These are phyloP conservation scores for Evernia prunastri DNA, from an alignment of 495 filamentous ascomycete genomes.

Conservation along the genomic window DNA sequence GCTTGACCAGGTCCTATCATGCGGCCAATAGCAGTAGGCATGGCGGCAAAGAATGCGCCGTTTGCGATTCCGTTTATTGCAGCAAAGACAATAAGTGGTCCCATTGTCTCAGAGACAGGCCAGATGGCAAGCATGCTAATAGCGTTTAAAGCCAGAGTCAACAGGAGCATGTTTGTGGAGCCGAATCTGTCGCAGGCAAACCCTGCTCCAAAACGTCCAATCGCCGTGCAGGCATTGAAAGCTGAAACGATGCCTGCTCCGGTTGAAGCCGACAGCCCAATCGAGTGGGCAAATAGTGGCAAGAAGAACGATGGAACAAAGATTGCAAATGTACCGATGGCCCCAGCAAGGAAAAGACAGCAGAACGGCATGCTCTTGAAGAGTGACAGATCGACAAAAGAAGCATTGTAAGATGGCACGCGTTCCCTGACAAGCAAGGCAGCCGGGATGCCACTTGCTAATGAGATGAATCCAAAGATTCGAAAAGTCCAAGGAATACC, in stretches of 20 bases:
- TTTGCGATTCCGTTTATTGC: constrained; percentile 51
- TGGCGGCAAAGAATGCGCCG: constrained; percentile 53
- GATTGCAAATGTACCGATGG: constrained; percentile 53
- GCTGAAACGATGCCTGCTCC: constrained; percentile 50
- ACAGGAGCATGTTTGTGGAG: constrained; percentile 44
- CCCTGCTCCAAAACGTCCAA: constrained; percentile 45
- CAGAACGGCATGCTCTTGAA: constrained; percentile 39
- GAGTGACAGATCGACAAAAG: constrained; percentile 46
- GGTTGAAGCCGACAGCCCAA: constrained; percentile 41
- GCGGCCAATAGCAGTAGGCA: constrained; percentile 55
- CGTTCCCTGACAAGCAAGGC: constrained; percentile 53
- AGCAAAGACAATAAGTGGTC: constrained; percentile 46
- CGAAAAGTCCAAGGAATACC: constrained; percentile 52
- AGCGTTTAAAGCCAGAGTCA: constrained; percentile 43
- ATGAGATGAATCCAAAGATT: constrained; percentile 43
- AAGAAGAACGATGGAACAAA: constrained; percentile 57
- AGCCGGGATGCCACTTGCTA: constrained; percentile 47
- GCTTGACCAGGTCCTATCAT: constrained; percentile 50
- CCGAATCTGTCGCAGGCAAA: constrained; percentile 46
- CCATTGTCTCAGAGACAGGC: constrained; percentile 48
- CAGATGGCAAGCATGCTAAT: constrained; percentile 52
- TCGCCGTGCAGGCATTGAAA: constrained; percentile 49
- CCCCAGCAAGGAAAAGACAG: constrained; percentile 47
- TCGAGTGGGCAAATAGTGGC: constrained; percentile 42
- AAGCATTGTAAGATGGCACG: constrained; percentile 35